Evolutionary conservation across 1,284 basidiomycete species (phyloP), one percentile per base, ranked within the genome.

Genomic region (Marasmius tenuissimus): DNA sequence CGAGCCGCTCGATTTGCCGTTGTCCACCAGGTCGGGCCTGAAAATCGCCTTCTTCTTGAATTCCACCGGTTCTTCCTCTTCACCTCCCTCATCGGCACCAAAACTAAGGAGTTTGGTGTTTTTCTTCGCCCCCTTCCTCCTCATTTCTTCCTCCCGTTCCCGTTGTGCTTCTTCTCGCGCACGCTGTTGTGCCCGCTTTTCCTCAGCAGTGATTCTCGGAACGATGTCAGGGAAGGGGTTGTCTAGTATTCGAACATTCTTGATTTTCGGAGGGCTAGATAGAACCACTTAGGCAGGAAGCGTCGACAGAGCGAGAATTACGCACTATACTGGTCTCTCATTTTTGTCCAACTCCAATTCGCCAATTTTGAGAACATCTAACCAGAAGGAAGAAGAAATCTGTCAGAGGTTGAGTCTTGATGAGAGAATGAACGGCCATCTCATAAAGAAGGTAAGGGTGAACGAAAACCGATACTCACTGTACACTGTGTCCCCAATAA

Each of bases 221-320:
- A 96, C 84, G 66, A 98, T 97, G 71, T 98, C 96, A 54, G 89
- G 85, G 71, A 97, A 98, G 0, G 97, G 96, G 71, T 98, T 97
- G 61, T 97, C 94, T 14, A 96, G 71, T 59, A 98, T 93, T 16
- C 88, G 85, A 42, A 97, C 82, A 1, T 84, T 85, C 65, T 88
- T 89, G 71, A 99, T 93, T 71, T 93, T 96, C 0, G 96, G 95
- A 0, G 97, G 94, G 65, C 93, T 94, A 63, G 1, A 54, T 6
- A 20, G 12, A 22, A 38, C 33, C 18, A 20, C 10, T 51, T 1
- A 51, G 50, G 37, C 7, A 12, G 1, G 37, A 45, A 39, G 34
- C 58, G 14, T 48, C 64, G n/a, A 60, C 11, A 48, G 39, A 54
- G 18, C 42, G 65, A 49, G 37, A 18, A 80, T 89, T 63, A 58